Conservation (phyloP, 345 rosid species). For the Nasturtium officinale region DNA sequence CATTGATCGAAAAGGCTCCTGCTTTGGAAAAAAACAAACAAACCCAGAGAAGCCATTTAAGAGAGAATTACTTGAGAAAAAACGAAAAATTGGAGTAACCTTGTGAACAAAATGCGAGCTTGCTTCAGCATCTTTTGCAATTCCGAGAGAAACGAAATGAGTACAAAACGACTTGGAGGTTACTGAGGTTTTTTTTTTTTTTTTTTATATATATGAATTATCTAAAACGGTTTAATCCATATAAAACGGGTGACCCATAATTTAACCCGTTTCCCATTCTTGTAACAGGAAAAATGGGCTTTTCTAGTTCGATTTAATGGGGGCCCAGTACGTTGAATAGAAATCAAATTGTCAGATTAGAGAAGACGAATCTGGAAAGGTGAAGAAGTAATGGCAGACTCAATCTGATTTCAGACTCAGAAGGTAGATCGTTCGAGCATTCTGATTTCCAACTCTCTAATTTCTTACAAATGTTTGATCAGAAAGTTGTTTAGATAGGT, state of each 20-base stretch:
- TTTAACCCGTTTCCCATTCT: background rate
- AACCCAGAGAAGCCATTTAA: background rate
- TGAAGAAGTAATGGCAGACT: constrained; percentile 25
- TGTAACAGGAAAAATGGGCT: constrained; percentile 11
- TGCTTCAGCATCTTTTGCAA: constrained; percentile 47
- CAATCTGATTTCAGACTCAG: background rate
- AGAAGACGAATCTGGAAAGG: constrained; percentile 33
- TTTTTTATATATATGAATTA: too few species aligned
- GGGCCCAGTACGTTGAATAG: background rate
- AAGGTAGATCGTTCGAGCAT: constrained; percentile 12
- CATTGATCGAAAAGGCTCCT: constrained; percentile 48
- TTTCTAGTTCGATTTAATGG: background rate
- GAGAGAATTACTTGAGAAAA: background rate
- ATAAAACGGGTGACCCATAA: constrained; percentile 8
- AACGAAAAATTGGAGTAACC: constrained; percentile 35
- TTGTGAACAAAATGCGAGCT: constrained; percentile 49
- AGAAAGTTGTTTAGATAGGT: background rate
- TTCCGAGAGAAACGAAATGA: background rate
- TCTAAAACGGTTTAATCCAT: constrained; percentile 23
- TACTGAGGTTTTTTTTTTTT: constrained; percentile 15
- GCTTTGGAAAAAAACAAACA: constrained; percentile 15
- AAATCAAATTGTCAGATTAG: constrained; percentile 7
- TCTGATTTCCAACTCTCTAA: background rate
- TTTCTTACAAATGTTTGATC: background rate
- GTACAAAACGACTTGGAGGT: background rate